A percentile compares a stretch with the other conserved stretches of the same genome.
These are phyloP conservation scores for Saccharomycopsis crataegensis DNA, from an alignment of 1,139 yeast genomes.

Conservation along the genomic window DNA sequence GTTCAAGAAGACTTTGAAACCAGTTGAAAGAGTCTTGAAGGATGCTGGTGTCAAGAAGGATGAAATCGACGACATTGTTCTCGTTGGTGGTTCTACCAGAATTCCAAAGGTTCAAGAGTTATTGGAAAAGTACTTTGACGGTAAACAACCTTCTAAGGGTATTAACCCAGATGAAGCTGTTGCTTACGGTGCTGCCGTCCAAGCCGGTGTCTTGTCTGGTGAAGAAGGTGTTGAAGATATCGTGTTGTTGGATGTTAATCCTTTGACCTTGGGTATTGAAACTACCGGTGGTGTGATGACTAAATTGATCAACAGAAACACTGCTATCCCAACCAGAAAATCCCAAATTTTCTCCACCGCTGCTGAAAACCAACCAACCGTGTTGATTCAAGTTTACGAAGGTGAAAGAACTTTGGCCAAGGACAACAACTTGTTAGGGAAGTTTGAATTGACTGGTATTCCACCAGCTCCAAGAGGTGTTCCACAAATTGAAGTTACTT, in stretches of 20 bases:
- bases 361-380: conserved; percentile 96
- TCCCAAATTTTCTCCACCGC: conserved; percentile 96
- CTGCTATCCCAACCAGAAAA: conserved; percentile 94
- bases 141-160: conserved; percentile 92
- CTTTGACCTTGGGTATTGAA: conserved; percentile 93
- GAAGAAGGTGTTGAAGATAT: conserved; percentile 76
- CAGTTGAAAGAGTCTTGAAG: conserved; percentile 86
- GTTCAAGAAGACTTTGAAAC: conserved; percentile 84
- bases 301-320: conserved; percentile 92
- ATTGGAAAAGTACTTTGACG: conserved; percentile 79
- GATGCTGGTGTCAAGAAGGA: conserved; percentile 80
- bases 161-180: conserved; percentile 97
- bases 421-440: conserved; percentile 93
- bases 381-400: conserved; percentile 89
- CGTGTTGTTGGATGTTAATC: conserved; percentile 84
- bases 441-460: conserved; percentile 89
- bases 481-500: conserved; percentile 94
- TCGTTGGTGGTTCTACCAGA: conserved; percentile 97
- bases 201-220: conserved; percentile 93
- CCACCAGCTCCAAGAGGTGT: conserved; percentile 99
- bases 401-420: conserved; percentile 96
- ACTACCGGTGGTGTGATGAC: conserved; percentile 98
- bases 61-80: conserved; percentile 84
- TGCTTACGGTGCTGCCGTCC: conserved; percentile 97
- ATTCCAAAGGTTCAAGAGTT: conserved; percentile 95